Percentiles rank a stretch among this genome's conserved stretches.
Conservation (phyloP, 495 filamentous ascomycete genomes). For the Aspergillus homomorphus region DNA sequence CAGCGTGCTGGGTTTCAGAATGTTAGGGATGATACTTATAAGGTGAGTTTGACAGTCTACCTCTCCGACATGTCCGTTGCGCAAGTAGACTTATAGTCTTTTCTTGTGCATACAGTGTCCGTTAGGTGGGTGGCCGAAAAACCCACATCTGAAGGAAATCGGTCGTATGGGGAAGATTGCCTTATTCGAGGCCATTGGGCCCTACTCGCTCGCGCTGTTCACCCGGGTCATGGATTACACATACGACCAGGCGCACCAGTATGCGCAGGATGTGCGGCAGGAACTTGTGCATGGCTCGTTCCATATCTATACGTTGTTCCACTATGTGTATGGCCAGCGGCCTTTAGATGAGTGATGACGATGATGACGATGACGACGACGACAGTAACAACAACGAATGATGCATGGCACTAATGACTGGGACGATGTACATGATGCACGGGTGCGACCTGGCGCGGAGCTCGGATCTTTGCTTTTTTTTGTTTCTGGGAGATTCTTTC, state of each 20-base stretch:
- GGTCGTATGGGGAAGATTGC: conserved; percentile 38
- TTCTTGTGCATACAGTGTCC: conserved; percentile 30
- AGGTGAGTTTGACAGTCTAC: conserved; percentile 31
- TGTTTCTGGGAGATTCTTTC: too few species aligned
- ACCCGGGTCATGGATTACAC: conserved; percentile 51
- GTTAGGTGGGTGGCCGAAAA: conserved; percentile 50
- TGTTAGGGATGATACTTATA: conserved; percentile 38
- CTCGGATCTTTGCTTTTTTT: too few species aligned
- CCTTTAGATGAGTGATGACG: conserved; percentile 25
- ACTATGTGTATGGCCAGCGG: conserved; percentile 41
- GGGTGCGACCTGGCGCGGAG: too few species aligned
- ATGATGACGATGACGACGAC: conserved; percentile 16
- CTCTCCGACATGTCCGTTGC: not conserved
- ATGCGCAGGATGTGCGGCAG: conserved; percentile 33
- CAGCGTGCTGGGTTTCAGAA: conserved; percentile 32
- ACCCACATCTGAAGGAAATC: conserved; percentile 47
- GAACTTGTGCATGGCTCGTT: conserved; percentile 29
- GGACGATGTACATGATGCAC: not conserved
- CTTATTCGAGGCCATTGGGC: conserved; percentile 45
- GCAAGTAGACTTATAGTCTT: not conserved
- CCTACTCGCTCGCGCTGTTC: conserved; percentile 52
- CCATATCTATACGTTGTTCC: conserved; percentile 37
- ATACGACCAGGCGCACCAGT: conserved; percentile 33
- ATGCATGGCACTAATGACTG: not conserved
- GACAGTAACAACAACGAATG: not conserved